phyloP scores from a whole-genome alignment of 805 yeast genomes.

The Teunomyces pallodes region DNA sequence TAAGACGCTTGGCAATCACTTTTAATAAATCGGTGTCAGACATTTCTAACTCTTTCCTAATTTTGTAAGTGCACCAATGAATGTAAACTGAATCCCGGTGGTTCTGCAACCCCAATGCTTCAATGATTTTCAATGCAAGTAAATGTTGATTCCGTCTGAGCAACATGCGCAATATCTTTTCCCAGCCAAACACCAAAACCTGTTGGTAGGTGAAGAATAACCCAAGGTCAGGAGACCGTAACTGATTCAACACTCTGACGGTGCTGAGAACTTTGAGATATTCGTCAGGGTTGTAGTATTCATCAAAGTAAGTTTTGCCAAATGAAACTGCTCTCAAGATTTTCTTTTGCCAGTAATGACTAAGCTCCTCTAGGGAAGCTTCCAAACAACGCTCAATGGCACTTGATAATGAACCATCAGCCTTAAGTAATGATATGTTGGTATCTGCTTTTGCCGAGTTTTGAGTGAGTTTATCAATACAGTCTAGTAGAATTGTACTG shows the following conservation, averaged over 20 bases:
- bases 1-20: slow-evolving; percentile 47
- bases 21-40: slow-evolving; percentile 60
- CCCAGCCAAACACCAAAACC: slow-evolving; percentile 50
- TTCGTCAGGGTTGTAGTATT: slow-evolving; percentile 52
- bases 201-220: slow-evolving; percentile 63
- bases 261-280: slow-evolving; percentile 63
- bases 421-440: slow-evolving; percentile 54
- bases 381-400: slow-evolving; percentile 73
- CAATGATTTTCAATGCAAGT: slow-evolving; percentile 61
- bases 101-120: slow-evolving; percentile 44
- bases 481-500: slow-evolving; percentile 77
- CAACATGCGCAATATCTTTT: slow-evolving; percentile 53
- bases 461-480: slow-evolving; percentile 55
- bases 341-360: slow-evolving; percentile 74
- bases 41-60: slow-evolving; percentile 49
- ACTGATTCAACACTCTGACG: slow-evolving; percentile 65
- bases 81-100: slow-evolving; percentile 47
- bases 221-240: slow-evolving; percentile 65
- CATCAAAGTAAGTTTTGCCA: slow-evolving; percentile 65
- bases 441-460: slow-evolving; percentile 82
- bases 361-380: slow-evolving; percentile 78
- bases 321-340: slow-evolving; percentile 78
- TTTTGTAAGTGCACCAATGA: slow-evolving; percentile 79
- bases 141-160: slow-evolving; percentile 58
- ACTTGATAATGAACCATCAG: slow-evolving; percentile 41